A percentile compares a stretch with the other conserved stretches of the same genome.
Conservation (phyloP, 129 eudicot genomes). For the Helianthus tuberosus region DNA sequence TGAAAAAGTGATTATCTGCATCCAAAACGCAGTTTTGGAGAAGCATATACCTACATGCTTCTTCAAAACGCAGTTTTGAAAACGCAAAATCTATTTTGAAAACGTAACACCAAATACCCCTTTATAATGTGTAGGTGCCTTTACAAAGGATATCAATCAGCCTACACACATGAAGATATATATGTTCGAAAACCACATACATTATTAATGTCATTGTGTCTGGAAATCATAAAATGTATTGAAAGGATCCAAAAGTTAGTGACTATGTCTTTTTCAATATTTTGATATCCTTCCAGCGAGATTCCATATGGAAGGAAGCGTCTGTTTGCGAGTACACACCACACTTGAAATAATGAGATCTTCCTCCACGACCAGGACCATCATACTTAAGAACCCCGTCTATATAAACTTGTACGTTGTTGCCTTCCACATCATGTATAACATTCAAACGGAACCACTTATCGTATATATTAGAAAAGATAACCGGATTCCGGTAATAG, state of each 20-base stretch:
- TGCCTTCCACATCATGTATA: constrained; percentile 31
- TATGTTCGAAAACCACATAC: neutral
- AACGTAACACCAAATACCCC: too few species aligned
- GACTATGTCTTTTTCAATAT: neutral
- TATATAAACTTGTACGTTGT: constrained; percentile 25
- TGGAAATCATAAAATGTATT: too few species aligned
- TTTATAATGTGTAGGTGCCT: neutral
- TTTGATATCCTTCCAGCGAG: constrained; percentile 31
- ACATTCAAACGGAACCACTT: constrained; percentile 40
- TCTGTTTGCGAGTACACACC: constrained; percentile 29
- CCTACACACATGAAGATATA: neutral
- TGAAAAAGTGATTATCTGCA: too few species aligned
- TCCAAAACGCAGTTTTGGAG: too few species aligned
- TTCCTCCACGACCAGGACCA: constrained; percentile 19
- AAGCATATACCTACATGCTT: too few species aligned
- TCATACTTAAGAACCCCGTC: constrained; percentile 25
- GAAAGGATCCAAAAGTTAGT: too few species aligned
- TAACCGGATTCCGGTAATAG: neutral
- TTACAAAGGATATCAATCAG: neutral
- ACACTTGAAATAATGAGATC: constrained; percentile 29
- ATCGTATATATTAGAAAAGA: constrained; percentile 16
- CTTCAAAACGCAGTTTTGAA: too few species aligned
- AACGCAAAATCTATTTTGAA: too few species aligned
- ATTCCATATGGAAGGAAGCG: constrained; percentile 32
- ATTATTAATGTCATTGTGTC: too few species aligned